phyloP scores from a whole-genome alignment of 2,329 filamentous ascomycete species.

The Fusarium sublunatum region DNA sequence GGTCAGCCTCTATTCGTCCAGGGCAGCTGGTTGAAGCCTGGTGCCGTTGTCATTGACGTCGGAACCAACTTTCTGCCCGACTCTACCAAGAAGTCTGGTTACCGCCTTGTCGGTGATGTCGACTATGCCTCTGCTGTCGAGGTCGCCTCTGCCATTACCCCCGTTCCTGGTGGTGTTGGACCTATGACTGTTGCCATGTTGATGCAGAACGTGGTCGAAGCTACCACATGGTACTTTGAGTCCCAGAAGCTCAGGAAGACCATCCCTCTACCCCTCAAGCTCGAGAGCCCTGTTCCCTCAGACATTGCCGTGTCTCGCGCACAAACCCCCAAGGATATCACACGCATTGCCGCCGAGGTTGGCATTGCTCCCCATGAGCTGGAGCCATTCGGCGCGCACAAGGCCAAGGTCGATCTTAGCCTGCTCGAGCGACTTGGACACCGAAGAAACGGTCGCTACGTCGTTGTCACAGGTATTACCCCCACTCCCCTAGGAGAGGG shows the following conservation, averaged over 20 bases:
- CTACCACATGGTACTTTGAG: slow-evolving; percentile 84
- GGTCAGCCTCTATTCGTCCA: slow-evolving; percentile 89
- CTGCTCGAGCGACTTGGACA: slow-evolving; percentile 87
- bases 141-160: slow-evolving; percentile 93
- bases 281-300: slow-evolving; percentile 86
- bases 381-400: slow-evolving; percentile 94
- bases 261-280: slow-evolving; percentile 83
- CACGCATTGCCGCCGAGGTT: slow-evolving; percentile 82
- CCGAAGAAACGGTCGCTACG: slow-evolving; percentile 87
- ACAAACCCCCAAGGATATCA: slow-evolving; percentile 93
- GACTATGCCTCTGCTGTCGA: slow-evolving; percentile 87
- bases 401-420: slow-evolving; percentile 91
- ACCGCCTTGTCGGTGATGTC: slow-evolving; percentile 93
- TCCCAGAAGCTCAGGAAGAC: slow-evolving; percentile 83
- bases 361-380: slow-evolving; percentile 90
- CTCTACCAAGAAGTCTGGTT: slow-evolving; percentile 87
- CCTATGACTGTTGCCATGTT: slow-evolving; percentile 99
- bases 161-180: slow-evolving; percentile 94
- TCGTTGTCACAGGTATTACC: slow-evolving; percentile 95
- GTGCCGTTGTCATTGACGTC: slow-evolving; percentile 96
- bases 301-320: slow-evolving; percentile 92
- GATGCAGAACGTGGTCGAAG: slow-evolving; percentile 91
- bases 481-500: slow-evolving; percentile 96
- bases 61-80: slow-evolving; percentile 97
- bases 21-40: slow-evolving; percentile 94